These are phyloP conservation scores for Diplodia scrobiculata DNA, from an alignment of 2,329 filamentous ascomycete genomes.

Conservation along the genomic window DNA sequence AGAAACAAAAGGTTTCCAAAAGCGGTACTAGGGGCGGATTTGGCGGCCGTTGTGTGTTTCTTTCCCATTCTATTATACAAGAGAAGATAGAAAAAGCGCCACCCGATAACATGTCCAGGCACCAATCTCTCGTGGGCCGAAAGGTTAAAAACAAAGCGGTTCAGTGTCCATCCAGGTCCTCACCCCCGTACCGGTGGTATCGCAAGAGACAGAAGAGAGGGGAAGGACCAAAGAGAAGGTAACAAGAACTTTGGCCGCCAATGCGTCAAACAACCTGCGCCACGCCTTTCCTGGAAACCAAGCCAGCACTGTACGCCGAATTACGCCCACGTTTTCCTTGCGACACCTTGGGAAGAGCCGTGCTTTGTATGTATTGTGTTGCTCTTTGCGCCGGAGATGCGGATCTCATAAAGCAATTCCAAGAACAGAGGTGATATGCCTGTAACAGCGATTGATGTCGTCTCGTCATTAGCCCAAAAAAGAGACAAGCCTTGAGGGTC, in stretches of 20 bases:
- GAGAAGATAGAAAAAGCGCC: neutral
- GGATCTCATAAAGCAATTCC: constrained; percentile 10
- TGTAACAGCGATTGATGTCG: constrained; percentile 12
- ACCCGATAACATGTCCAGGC: neutral
- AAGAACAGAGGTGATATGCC: neutral
- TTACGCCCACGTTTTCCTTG: constrained; percentile 6
- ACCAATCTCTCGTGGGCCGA: neutral
- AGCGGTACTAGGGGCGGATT: neutral
- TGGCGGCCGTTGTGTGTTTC: neutral
- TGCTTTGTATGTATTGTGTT: constrained; percentile 7
- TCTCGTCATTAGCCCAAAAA: constrained; percentile 26
- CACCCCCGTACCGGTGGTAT: neutral
- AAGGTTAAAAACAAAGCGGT: neutral
- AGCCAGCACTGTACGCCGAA: constrained; percentile 13
- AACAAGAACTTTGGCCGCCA: neutral
- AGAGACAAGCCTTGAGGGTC: neutral
- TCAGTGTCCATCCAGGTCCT: neutral
- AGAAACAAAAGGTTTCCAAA: neutral
- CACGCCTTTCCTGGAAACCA: neutral
- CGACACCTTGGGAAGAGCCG: constrained; percentile 3
- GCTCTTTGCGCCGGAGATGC: constrained; percentile 17
- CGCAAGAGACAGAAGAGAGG: neutral
- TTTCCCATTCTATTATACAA: constrained; percentile 21
- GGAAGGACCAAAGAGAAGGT: neutral
- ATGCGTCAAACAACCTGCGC: neutral